Evolutionary conservation across 805 yeast species (phyloP).

Genomic region (Wickerhamiella sergipiensis): DNA sequence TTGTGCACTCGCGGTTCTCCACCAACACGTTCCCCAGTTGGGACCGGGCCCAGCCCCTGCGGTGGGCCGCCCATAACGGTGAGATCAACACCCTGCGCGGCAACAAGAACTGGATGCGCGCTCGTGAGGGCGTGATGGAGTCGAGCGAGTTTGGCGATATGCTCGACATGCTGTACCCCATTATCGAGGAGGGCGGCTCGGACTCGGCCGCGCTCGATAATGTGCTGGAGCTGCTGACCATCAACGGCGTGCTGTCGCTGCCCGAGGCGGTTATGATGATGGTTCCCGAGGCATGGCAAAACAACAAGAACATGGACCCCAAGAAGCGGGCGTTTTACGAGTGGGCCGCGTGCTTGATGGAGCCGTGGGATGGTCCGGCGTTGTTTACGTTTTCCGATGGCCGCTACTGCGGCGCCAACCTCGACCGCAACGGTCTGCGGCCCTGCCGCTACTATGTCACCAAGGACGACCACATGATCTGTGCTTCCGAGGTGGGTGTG

Average conservation of each 20-base stretch:
- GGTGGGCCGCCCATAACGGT: conserved; percentile 98
- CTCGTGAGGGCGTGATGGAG: conserved; percentile 93
- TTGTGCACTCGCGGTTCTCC: conserved; percentile 94
- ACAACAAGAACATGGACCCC: conserved; percentile 73
- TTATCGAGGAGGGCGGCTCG: conserved; percentile 96
- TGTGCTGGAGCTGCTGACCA: conserved; percentile 79
- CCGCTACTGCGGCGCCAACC: conserved; percentile 94
- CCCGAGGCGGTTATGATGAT: conserved; percentile 96
- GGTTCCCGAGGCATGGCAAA: conserved; percentile 98
- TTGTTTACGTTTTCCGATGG: conserved; percentile 94
- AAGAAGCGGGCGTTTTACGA: conserved; percentile 90
- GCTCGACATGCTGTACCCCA: conserved; percentile 79
- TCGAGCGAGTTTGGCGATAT: conserved; percentile 82
- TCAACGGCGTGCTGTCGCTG: conserved; percentile 79
- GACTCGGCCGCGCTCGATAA: conserved; percentile 97
- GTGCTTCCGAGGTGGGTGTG: conserved; percentile 98
- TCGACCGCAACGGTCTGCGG: conserved; percentile 93
- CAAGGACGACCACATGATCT: conserved; percentile 85
- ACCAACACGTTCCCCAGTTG: conserved; percentile 99
- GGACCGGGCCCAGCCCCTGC: conserved; percentile 97
- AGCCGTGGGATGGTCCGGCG: conserved; percentile 99
- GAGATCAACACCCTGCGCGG: conserved; percentile 96
- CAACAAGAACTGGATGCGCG: conserved; percentile 98
- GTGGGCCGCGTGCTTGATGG: conserved; percentile 99
- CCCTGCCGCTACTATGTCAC: conserved; percentile 97